phyloP scores from a whole-genome alignment of 768 basidiomycete genomes.

The Tulasnella sp. region DNA sequence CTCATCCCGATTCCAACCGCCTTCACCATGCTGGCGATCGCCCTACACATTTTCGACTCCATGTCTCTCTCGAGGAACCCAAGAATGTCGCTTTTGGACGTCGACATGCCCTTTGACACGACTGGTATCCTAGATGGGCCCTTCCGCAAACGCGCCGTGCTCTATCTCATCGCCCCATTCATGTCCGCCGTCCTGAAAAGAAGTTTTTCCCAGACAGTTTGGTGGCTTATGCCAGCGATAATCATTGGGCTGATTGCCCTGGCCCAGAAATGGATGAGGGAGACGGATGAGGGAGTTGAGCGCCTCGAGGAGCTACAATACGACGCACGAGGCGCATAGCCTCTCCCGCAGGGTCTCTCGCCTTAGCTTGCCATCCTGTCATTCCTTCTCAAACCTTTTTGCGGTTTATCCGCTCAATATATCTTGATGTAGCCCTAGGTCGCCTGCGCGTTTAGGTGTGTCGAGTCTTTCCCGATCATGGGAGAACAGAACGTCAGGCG shows the following conservation, averaged over 20 bases:
- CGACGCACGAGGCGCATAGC: constrained; percentile 12
- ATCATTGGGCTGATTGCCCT: neutral
- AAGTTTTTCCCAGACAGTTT: constrained; percentile 11
- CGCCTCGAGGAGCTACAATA: constrained; percentile 13
- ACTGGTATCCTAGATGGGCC: neutral
- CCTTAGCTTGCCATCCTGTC: neutral
- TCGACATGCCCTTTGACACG: neutral
- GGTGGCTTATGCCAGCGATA: constrained; percentile 12
- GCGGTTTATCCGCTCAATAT: neutral
- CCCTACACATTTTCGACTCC: constrained; percentile 5
- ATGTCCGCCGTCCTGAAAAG: constrained; percentile 5
- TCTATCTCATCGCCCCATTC: constrained; percentile 12
- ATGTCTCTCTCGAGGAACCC: neutral
- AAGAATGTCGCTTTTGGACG: neutral
- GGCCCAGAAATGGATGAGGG: constrained; percentile 7
- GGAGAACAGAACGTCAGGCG: neutral
- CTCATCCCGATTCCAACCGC: neutral
- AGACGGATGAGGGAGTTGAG: neutral
- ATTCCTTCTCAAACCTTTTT: neutral
- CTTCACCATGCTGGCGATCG: constrained; percentile 8
- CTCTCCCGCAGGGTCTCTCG: neutral
- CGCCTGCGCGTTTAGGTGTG: neutral
- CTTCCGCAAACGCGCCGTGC: neutral
- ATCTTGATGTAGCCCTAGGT: neutral
- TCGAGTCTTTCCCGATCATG: neutral